phyloP scores from a whole-genome alignment of 345 rosid genomes.

The Sisymbrium irio region DNA sequence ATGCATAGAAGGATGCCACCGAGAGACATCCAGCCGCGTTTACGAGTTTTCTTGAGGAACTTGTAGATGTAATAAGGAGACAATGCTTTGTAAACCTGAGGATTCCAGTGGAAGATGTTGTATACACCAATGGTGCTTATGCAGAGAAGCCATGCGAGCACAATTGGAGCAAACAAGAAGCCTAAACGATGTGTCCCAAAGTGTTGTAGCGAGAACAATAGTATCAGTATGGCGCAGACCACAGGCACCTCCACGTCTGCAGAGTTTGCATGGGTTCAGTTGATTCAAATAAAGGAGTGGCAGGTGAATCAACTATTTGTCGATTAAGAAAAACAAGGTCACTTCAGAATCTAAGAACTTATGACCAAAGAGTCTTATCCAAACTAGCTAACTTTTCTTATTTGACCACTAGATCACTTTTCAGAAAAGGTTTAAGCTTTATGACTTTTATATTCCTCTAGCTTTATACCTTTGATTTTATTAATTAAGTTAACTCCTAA shows the following conservation, averaged over 20 bases:
- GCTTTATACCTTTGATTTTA: constrained; percentile 6
- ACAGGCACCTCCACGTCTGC: constrained; percentile 89
- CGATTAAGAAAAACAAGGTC: constrained; percentile 1
- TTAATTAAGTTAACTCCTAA: constrained; percentile 10
- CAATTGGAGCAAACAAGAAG: constrained; percentile 79
- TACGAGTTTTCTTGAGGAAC: constrained; percentile 80
- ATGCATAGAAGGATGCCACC: constrained; percentile 95
- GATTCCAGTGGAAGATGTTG: constrained; percentile 89
- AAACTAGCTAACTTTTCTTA: neutral
- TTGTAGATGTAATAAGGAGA: constrained; percentile 91
- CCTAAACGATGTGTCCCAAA: constrained; percentile 87
- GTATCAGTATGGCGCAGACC: constrained; percentile 64
- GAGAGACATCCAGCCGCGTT: constrained; percentile 99
- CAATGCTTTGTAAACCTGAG: constrained; percentile 88
- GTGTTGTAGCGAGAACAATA: constrained; percentile 78
- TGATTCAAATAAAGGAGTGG: neutral
- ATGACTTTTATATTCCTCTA: constrained; percentile 22
- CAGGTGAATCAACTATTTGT: neutral
- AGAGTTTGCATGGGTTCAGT: constrained; percentile 4
- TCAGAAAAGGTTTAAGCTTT: constrained; percentile 18
- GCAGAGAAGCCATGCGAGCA: constrained; percentile 74
- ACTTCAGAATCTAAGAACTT: neutral
- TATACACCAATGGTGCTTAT: constrained; percentile 86
- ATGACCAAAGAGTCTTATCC: constrained; percentile 29
- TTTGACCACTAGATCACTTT: constrained; percentile 30